Conservation (phyloP, 106 monocot genomes). For the Acorus calamus region DNA sequence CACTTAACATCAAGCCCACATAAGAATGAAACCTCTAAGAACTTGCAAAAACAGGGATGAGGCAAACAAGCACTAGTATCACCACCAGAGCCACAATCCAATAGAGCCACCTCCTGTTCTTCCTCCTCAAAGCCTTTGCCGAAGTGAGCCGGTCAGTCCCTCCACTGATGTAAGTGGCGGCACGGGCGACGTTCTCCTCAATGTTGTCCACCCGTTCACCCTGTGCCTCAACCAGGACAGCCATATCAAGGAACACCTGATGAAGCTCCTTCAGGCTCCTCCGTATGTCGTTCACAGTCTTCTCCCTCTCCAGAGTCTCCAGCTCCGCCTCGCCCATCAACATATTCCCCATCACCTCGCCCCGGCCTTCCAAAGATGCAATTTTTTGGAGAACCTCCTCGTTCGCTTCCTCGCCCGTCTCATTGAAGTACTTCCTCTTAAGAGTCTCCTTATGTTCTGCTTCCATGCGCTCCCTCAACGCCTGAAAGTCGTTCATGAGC, state of each 20-base stretch:
- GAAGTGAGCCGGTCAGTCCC: conserved; percentile 22
- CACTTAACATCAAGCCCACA: no score
- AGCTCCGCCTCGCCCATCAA: not conserved
- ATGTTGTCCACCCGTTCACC: conserved; percentile 36
- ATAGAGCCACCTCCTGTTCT: conserved; percentile 1
- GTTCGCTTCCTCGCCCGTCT: conserved; percentile 21
- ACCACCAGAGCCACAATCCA: conserved; percentile 5
- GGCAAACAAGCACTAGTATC: conserved; percentile 18
- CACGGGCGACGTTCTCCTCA: conserved; percentile 28
- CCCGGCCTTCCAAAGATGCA: conserved; percentile 4
- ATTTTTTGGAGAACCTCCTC: conserved; percentile 21
- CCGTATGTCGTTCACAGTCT: conserved; percentile 29
- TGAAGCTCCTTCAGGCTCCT: conserved; percentile 34
- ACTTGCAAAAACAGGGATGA: conserved; percentile 13
- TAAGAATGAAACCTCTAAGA: not conserved
- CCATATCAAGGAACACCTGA: conserved; percentile 45
- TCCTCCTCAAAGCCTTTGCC: conserved; percentile 14
- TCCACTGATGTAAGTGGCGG: conserved; percentile 21
- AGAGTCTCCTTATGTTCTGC: conserved; percentile 26
- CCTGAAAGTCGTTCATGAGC: conserved; percentile 23
- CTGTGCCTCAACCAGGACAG: conserved; percentile 28
- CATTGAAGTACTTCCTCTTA: conserved; percentile 28
- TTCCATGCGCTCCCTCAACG: conserved; percentile 18
- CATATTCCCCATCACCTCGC: not conserved
- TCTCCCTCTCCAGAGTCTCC: conserved; percentile 28